Conservation (phyloP, 2,329 filamentous ascomycete genomes). For the Colletotrichum viniferum region DNA sequence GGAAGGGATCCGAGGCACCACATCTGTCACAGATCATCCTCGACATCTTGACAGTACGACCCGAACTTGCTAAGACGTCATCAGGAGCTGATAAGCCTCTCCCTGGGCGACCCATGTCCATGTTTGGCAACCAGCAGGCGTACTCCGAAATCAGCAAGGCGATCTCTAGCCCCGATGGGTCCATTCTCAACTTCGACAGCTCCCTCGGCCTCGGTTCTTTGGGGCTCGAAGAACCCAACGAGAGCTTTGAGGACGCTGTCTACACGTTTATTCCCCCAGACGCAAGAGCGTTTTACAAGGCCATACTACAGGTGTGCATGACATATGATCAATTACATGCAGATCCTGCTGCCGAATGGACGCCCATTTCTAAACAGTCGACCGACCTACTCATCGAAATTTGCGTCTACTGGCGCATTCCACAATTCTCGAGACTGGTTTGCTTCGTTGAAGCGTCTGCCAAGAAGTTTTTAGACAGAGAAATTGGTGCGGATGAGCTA, state of each 20-base stretch:
- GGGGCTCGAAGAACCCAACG: slow-evolving; percentile 61
- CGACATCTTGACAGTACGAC: slow-evolving; percentile 84
- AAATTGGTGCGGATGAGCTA: slow-evolving; percentile 80
- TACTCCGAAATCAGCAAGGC: slow-evolving; percentile 59
- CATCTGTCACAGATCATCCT: slow-evolving; percentile 94
- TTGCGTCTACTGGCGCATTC: slow-evolving; percentile 86
- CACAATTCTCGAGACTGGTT: slow-evolving; percentile 79
- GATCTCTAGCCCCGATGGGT: slow-evolving; percentile 50
- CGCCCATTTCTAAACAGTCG: slow-evolving; percentile 75
- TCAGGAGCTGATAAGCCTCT: slow-evolving; percentile 45
- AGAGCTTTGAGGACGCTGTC: slow-evolving; percentile 64
- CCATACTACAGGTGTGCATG: slow-evolving; percentile 79
- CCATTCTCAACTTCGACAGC: slow-evolving; percentile 62
- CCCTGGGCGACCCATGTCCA: slow-evolving; percentile 49
- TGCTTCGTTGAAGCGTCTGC: slow-evolving; percentile 83
- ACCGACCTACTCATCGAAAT: slow-evolving; percentile 85
- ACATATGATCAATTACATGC: slow-evolving; percentile 65
- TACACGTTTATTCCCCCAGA: slow-evolving; percentile 93
- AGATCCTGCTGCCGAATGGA: slow-evolving; percentile 51
- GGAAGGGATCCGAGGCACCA: slow-evolving; percentile 88
- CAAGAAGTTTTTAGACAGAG: slow-evolving; percentile 84
- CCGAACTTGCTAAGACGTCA: slow-evolving; percentile 83
- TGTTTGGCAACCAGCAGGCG: slow-evolving; percentile 52
- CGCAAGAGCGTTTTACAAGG: slow-evolving; percentile 81
- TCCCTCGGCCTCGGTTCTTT: slow-evolving; percentile 71